These are phyloP conservation scores for Wilcoxina mikolae DNA, from an alignment of 495 filamentous ascomycete species.

Conservation along the genomic window DNA sequence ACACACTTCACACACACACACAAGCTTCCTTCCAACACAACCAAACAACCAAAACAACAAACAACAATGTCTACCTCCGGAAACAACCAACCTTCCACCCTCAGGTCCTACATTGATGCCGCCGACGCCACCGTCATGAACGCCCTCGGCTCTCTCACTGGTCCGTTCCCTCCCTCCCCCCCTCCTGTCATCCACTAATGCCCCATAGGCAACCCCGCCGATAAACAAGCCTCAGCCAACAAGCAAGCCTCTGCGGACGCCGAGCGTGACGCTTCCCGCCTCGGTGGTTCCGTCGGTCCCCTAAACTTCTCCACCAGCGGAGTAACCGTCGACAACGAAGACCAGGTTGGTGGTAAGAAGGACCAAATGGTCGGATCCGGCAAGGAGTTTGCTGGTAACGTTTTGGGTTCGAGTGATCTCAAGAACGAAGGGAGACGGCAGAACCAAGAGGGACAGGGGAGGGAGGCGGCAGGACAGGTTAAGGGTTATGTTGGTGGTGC, in stretches of 20 bases:
- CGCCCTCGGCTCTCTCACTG: conserved; percentile 57
- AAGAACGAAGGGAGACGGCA: conserved; percentile 61
- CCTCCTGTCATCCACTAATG: conserved; percentile 13
- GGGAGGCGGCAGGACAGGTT: conserved; percentile 74
- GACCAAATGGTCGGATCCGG: conserved; percentile 75
- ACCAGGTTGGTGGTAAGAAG: conserved; percentile 58
- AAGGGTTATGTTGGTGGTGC: conserved; percentile 58
- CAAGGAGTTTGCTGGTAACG: conserved; percentile 67
- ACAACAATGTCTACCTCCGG: conserved; percentile 8
- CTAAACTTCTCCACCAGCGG: conserved; percentile 54
- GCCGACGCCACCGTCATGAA: conserved; percentile 59
- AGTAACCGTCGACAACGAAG: conserved; percentile 53
- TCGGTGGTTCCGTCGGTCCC: conserved; percentile 54
- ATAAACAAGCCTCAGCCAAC: conserved; percentile 36
- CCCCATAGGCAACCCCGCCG: conserved; percentile 22
- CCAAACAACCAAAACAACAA: not conserved
- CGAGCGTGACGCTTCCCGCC: conserved; percentile 56
- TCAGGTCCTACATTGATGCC: conserved; percentile 69
- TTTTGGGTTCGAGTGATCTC: conserved; percentile 58
- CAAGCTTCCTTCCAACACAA: not conserved
- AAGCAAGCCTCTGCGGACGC: conserved; percentile 46
- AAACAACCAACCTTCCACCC: conserved; percentile 44
- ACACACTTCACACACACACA: not conserved
- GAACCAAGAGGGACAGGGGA: conserved; percentile 62
- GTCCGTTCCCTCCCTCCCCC: conserved; percentile 32